Evolutionary conservation across 1,284 basidiomycete genomes (phyloP), one percentile per base, ranked within the genome.

Genomic region (Pterulicium gracile): DNA sequence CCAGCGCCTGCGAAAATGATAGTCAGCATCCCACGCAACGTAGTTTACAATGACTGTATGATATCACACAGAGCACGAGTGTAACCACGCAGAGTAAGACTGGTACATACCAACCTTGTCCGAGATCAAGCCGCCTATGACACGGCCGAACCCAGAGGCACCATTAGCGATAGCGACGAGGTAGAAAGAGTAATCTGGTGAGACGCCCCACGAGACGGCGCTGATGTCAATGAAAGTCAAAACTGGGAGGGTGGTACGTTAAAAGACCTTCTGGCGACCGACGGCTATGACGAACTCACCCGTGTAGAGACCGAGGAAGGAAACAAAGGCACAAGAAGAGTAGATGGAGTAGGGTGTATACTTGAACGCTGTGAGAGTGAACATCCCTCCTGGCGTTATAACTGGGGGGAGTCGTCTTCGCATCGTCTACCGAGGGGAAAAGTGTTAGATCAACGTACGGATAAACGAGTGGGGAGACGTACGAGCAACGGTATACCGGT

Each of bases 301-400:
- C 2, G 76, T 80, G 52, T 78, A 81, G 5, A 79, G 52, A 7
- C 80, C 80, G 3, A 81, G 61, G 57, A 77, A 79, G 1, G 57
- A 58, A 13, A 71, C 50, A 45, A 72, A 63, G 0, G 67, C 62
- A 0, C 73, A 67, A 2, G 64, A 5, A 40, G 60, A 63, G 51
- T 70, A 75, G 0, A 64, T 46, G 2, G 66, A 52, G 52, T 64
- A 76, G 1, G 72, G 58, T 1, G 61, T 50, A 3, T 59, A 62
- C 51, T 65, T 70, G 61, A 78, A 76, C 7, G 67, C 70, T 2
- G 52, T 47, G 3, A 67, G 55, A 51, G 73, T 72, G 36, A 77
- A 56, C n/a, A 77, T 53, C 1, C 75, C 70, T 1, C 74, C 73
- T 0, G 55, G 50, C 12, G 62, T 57, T 19, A 67, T 62, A 13